Conservation (phyloP, 345 rosid species). For the Sisymbrium altissimum region DNA sequence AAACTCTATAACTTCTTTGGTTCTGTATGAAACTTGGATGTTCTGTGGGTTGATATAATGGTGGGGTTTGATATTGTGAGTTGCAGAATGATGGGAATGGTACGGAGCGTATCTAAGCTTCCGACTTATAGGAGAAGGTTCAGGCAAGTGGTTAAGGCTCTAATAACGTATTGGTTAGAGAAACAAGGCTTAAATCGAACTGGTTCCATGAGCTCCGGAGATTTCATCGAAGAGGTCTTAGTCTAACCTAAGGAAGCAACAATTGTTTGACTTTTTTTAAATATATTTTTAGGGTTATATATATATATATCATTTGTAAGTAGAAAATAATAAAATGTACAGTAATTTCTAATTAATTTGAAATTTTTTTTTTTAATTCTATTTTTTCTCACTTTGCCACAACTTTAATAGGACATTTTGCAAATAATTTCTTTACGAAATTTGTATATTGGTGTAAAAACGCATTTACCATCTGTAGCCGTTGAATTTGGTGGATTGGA, state of each 20-base stretch:
- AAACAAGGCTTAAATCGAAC: conserved; percentile 36
- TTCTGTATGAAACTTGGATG: not conserved
- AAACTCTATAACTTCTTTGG: not conserved
- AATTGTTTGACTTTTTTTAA: not conserved
- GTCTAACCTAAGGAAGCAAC: conserved; percentile 12
- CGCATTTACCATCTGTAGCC: too few relatives aligned
- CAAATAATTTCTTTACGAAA: too few relatives aligned
- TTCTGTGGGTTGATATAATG: too few relatives aligned
- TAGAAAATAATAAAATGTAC: not conserved
- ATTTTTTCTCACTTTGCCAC: too few relatives aligned
- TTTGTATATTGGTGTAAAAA: too few relatives aligned
- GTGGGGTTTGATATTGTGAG: not conserved
- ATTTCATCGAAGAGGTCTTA: conserved; percentile 29
- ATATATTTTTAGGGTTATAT: not conserved
- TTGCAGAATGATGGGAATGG: conserved; percentile 71
- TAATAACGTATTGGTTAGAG: conserved; percentile 43
- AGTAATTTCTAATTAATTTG: not conserved
- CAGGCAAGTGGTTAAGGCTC: conserved; percentile 60
- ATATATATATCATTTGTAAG: not conserved
- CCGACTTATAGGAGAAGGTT: conserved; percentile 71
- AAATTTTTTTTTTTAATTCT: too few relatives aligned
- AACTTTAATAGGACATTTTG: too few relatives aligned
- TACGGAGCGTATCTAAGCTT: conserved; percentile 56
- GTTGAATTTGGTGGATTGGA: too few relatives aligned
- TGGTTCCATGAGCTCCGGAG: conserved; percentile 42